Base-by-base conservation (phyloP, 2,329 filamentous ascomycete species). In the Emmonsiellopsis sp. region DNA sequence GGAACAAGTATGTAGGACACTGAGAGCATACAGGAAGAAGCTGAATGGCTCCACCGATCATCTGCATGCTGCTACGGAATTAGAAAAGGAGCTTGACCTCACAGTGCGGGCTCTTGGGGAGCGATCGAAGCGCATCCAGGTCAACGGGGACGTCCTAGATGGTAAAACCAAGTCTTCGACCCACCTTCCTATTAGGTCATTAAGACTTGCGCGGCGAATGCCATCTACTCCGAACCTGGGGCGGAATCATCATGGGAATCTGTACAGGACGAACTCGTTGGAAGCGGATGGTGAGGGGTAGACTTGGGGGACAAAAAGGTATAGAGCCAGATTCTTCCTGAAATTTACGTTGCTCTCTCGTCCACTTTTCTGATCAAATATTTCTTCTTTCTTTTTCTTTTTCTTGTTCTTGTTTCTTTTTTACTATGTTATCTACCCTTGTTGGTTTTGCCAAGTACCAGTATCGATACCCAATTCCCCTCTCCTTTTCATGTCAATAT, bases 1-100 rank as follows among this genome's bases (percentile, higher is more conserved):
- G 0, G 81, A 84, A 55, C 77, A 79, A 53, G 68, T 83, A 1
- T 79, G 77, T 61, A 75, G 79, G 39, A 78, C 77, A 6, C 68
- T 85, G 3, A 75, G 77, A 45, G 74, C 77, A 0, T 85, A 83
- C 60, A 73, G 81, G 14, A 83, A 81, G 63, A 80, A 80, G 55
- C 71, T 84, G 2, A 71, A 74, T 14, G 71, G 71, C 5, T 74
- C 72, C 32, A 71, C 65, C 1, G 77, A 80, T 21, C 67, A 65
- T 9, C 65, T 81, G 31, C 74, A 79, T 42, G 67, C 73, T 1
- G 70, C 77, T 1, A 73, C 72, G 49, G 80, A 83, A 52, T 68
- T 85, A 2, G 79, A 84, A 58, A 71, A 73, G 21, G 82, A 85
- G 62, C 69, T 85, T 10, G 74, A 74, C 14, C 64, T 72, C 14